phyloP scores from a whole-genome alignment of 495 filamentous ascomycete genomes.

The Stereocaulon alpinum region DNA sequence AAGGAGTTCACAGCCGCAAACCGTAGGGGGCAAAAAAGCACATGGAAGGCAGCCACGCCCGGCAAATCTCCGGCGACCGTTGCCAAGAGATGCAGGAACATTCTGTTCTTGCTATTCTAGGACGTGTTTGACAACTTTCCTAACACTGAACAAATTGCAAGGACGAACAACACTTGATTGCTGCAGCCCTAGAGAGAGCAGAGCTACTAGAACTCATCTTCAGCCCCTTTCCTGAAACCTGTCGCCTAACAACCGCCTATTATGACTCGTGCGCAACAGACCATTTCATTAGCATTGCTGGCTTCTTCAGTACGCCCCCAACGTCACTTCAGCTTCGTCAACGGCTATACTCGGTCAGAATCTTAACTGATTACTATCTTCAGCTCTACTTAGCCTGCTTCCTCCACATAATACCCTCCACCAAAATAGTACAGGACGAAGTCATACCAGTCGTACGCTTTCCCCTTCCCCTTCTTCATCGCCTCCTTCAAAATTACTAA shows the following conservation, averaged over 20 bases:
- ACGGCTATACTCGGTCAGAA: not conserved
- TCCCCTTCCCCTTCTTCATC: not conserved
- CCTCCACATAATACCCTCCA: slow-evolving; percentile 76
- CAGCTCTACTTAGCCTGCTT: slow-evolving; percentile 84
- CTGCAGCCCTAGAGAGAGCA: not conserved
- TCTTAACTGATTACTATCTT: slow-evolving; percentile 9
- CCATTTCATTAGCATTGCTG: slow-evolving; percentile 74
- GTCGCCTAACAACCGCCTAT: not conserved
- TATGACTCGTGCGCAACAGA: slow-evolving; percentile 94
- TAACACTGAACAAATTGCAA: not conserved
- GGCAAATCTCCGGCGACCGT: not conserved
- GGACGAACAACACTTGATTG: not conserved
- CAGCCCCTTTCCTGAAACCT: not conserved
- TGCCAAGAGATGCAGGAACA: slow-evolving; percentile 5
- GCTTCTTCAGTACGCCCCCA: slow-evolving; percentile 62
- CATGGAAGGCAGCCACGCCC: too few relatives aligned
- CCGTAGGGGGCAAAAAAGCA: too few relatives aligned
- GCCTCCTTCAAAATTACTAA: too few relatives aligned
- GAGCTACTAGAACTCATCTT: not conserved
- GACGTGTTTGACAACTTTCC: too few relatives aligned
- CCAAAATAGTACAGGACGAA: slow-evolving; percentile 47
- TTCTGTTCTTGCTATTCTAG: not conserved
- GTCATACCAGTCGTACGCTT: slow-evolving; percentile 43
- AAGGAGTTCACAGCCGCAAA: not conserved
- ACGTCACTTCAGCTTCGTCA: not conserved